These are phyloP conservation scores for Penicillium sp. DNA, from an alignment of 2,329 filamentous ascomycete species.

Conservation along the genomic window DNA sequence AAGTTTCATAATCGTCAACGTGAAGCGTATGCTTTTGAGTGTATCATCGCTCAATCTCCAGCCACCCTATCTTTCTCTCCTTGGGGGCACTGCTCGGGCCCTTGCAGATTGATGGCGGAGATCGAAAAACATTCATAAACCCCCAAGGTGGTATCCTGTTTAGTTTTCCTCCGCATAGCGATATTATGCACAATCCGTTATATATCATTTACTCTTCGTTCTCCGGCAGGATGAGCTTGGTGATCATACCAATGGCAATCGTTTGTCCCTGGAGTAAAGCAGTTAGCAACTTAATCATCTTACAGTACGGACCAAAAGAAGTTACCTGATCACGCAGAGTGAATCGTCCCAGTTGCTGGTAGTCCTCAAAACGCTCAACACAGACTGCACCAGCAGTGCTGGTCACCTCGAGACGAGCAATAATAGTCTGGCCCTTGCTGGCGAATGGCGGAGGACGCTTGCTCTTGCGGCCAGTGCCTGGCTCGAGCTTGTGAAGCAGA, in stretches of 20 bases:
- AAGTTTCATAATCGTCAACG: conserved; percentile 41
- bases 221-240: conserved; percentile 68
- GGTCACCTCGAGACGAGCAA: conserved; percentile 85
- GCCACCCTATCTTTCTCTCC: conserved; percentile 23
- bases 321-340: conserved; percentile 84
- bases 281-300: conserved; percentile 26
- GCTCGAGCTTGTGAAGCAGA: conserved; percentile 91
- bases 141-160: conserved; percentile 12
- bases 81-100: conserved; percentile 13
- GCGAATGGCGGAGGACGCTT: conserved; percentile 92
- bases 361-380: conserved; percentile 93
- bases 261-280: conserved; percentile 77
- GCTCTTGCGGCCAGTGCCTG: conserved; percentile 89
- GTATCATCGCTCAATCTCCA: conserved; percentile 31
- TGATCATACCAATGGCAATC: conserved; percentile 99
- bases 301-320: conserved; percentile 4
- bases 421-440: conserved; percentile 77
- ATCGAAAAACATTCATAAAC: background rate
- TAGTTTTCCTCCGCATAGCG: conserved; percentile 8
- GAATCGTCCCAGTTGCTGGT: conserved; percentile 89
- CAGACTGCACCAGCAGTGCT: conserved; percentile 86
- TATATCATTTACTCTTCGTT: conserved; percentile 23
- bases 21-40: conserved; percentile 26
- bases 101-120: conserved; percentile 1
- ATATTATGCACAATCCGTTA: conserved; percentile 8